Base-by-base conservation (phyloP, 768 basidiomycete species). In the Suillus cothurnatus region DNA sequence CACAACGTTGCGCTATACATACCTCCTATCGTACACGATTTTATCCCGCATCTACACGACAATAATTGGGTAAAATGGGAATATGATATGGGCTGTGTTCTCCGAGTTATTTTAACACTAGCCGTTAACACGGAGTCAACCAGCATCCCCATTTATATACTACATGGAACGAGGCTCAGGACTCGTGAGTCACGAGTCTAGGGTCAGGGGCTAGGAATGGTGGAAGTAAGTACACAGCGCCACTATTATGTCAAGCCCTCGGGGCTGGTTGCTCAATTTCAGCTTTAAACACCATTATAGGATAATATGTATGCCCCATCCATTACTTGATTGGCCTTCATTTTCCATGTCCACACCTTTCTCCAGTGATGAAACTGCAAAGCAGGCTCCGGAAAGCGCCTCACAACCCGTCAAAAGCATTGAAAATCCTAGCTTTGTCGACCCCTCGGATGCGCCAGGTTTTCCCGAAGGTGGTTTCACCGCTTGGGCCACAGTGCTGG, bases 401-500 rank as follows among this genome's bases (percentile, higher is more conserved):
- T 39, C 3, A 2, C 23, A 28, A 36, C 9, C 23, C 26, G 17
- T 28, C 17, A 41, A 41, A 41, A 41, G 11, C 39, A 12, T 6
- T 9, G 19, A 1, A 41, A 14, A 59, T 28, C 1, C 39, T 9
- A 38, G 36, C 7, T 17, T 26, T 26, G 36, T 14, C 15, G 23
- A 39, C 38, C 26, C 19, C 1, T 28, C 9, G 17, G 57, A 31
- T 12, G 19, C 58, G 26, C n/a, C 45, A 23, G 12, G 60, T 12
- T 43, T 65, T 26, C 73, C 71, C 28, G 75, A 76, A 8, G 75
- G 73, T 41, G 73, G 73, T 39, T 39, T 63, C 49, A 61, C 65
- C 12, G 73, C 73, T 32, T 74, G 73, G 73, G 50, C 55, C 1
- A 74, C 73, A 7, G 70, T 64, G 2, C 45, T 62, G n/a, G 73